Evolutionary conservation across 192 early-diverging fungal species (phyloP), one percentile per base, ranked within the genome.

Genomic region (Coemansia sp.): DNA sequence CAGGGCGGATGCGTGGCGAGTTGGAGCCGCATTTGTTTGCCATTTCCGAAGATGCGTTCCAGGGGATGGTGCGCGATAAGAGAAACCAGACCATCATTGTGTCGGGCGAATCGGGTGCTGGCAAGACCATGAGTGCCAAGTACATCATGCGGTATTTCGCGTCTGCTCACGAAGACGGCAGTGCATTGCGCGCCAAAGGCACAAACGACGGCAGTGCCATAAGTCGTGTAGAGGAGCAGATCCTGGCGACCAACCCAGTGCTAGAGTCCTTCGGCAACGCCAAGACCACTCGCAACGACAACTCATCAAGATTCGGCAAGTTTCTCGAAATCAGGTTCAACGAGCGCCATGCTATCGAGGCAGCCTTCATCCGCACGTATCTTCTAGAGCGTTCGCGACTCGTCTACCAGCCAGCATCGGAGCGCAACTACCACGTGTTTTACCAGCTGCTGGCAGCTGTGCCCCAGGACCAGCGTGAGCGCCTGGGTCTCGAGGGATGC

Each of bases 201-300:
- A 8, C 35, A 38, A 62, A 78, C 71, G 66, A 35, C 57, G 12
- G 61, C 69, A 61, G 62, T 51, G 18, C 67, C 52, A 66, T 79
- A 53, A 64, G 81, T 77, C 51, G 88, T 70, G 73, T 80, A 2
- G 93, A 94, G 72, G 91, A 94, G 70, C 90, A 91, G 84, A 91
- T 94, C 64, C 72, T 94, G 64, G 91, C 97, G 4, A 99, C 96
- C 45, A 99, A 99, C 85, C 97, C 97, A 11, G 97, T 99, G 74
- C 96, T 98, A 87, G 97, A 99, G 88, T 91, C 97, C 52, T 99
- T 99, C 76, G 97, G 97, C 70, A 99, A 99, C 85, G 95, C 97
- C 36, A 99, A 99, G 80, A 99, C 97, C 11, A 98, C 97, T 7
- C 85, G 97, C 75, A 99, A 99, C 87, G 97, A 99, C 86, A 99